Evolutionary conservation across 148 eudicot species (phyloP), one percentile per base, ranked within the genome.

Genomic region (Nyssa sinensis): DNA sequence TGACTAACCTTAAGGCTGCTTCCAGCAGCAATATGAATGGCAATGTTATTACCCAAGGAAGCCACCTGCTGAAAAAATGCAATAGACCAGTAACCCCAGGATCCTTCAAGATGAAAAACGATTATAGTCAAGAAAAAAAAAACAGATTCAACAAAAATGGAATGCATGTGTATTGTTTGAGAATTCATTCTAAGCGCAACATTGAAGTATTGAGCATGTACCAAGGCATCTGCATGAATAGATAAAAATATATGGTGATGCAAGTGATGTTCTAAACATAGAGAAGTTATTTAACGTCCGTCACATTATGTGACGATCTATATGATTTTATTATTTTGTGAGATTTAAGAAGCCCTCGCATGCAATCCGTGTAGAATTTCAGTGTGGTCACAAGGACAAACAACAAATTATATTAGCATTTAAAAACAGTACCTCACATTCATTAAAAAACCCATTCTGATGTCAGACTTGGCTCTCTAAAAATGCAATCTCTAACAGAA

Each of bases 51-150:
- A 64, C 87, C 87, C 62, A 84, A 72, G 25, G 87, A 84, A 68
- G 87, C 87, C 75, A 84, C 82, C 75, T 84, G 87, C 82, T 84
- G 87, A 76, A 81, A 81, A 69, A 74, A 78, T 69, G 84, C 87
- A 62, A 84, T 69, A 58, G 84, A 78, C 87, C 84, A 84, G 79
- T 72, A 84, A 78, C 87, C 87, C 82, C 84, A 67, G 29, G 69
- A 49, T 69, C 84, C 87, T 84, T 78, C 75, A 81, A 59, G 17
- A 75, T 37, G 66, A 80, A 63, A 63, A 55, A 73, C 13, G 8
- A 37, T 64, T 35, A 32, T 44, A 49, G 66, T 57, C 60, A 30
- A 71, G 27, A 47, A 14, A 53, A 64, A 59, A 47, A 44, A 44
- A 44, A 44, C 16, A 19, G 51, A 44, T n/a, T n/a, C 16, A 14